Evolutionary conservation across 176 grass and related monocot genomes (phyloP), one percentile per base, ranked within the genome.

Genomic region (Triticum aestivum): DNA sequence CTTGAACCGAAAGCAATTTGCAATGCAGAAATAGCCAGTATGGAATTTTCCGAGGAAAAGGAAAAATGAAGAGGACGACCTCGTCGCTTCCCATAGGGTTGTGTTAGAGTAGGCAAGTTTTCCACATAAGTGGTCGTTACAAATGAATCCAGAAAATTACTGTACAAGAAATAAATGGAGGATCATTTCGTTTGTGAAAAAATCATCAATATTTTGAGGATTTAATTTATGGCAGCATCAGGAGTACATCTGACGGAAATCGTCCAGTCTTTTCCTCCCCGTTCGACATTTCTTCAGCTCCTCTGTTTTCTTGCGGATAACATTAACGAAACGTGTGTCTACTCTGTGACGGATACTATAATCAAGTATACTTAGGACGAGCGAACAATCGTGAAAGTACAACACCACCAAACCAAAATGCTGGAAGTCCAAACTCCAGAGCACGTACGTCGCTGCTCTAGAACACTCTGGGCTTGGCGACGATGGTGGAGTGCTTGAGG

Each of bases 401-500:
- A 14, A 26, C n/a, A 12, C 3, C 39, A 24, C 5, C 5, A 65
- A 80, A 18, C 71, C 63, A 82, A 69, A 26, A 29, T 4, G n/a
- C 72, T 21, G 56, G 71, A 54, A 49, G 3, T 38, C 11, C 47
- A 26, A 45, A 58, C 26, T 51, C 15, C 11, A 18, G 35, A 49
- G 61, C 77, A 65, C 26, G 24, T 1, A 1, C 56, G 18, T 3
- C 56, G 1, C 56, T 18, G 61, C 20, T 39, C 52, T 59, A 87
- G 81, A 91, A 83, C 61, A 74, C 73, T 20, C 91, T 95, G 8
- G 91, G 94, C 83, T 90, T 96, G 87, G 87, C 90, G 1, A 92
- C 85, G 52, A 94, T 86, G 82, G 75, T 91, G 68, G 87, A 90
- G 35, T 96, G 94, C 63, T 96, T 93, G 63, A 96, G 45, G 83